A percentile compares a stretch with the other conserved stretches of the same genome.
Evolutionary conservation across 2,329 filamentous ascomycete genomes (phyloP).

Genomic region (Colletotrichum spinosum): DNA sequence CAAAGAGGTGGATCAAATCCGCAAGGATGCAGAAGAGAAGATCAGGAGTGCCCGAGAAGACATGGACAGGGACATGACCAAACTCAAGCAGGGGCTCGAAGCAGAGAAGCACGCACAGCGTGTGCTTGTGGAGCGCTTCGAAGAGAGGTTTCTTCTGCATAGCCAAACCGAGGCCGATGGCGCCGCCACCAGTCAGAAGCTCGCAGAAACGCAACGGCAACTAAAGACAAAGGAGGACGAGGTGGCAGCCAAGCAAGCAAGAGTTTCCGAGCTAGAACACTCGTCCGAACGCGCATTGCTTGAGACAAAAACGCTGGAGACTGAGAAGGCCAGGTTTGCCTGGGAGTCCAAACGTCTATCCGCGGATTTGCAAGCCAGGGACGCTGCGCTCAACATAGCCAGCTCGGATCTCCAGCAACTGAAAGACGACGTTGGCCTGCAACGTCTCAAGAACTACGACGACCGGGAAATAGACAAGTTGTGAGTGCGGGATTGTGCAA

Average conservation of each 20-base stretch:
- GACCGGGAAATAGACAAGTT: conserved; percentile 40
- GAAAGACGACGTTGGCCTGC: conserved; percentile 36
- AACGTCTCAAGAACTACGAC: conserved; percentile 38
- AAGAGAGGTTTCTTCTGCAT: conserved; percentile 7
- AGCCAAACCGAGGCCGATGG: conserved; percentile 10
- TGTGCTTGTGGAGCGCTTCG: conserved; percentile 15
- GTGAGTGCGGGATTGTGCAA: conserved; percentile 35
- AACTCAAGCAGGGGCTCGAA: conserved; percentile 42
- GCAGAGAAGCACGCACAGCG: conserved; percentile 36
- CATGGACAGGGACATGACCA: conserved; percentile 56
- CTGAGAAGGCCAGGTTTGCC: conserved; percentile 5
- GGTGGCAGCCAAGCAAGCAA: neutral
- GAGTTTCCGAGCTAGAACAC: conserved; percentile 9
- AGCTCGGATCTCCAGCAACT: conserved; percentile 11
- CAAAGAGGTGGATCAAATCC: conserved; percentile 57
- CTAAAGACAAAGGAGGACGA: conserved; percentile 27
- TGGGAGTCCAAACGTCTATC: neutral
- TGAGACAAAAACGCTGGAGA: neutral
- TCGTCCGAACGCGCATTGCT: neutral
- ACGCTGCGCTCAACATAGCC: neutral
- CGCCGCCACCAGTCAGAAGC: conserved; percentile 38
- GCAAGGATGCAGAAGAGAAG: conserved; percentile 48
- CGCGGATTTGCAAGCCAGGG: conserved; percentile 5
- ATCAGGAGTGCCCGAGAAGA: conserved; percentile 58
- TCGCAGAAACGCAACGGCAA: conserved; percentile 40